These are phyloP conservation scores for Theobroma cacao DNA, from an alignment of 345 rosid species.

Conservation along the genomic window DNA sequence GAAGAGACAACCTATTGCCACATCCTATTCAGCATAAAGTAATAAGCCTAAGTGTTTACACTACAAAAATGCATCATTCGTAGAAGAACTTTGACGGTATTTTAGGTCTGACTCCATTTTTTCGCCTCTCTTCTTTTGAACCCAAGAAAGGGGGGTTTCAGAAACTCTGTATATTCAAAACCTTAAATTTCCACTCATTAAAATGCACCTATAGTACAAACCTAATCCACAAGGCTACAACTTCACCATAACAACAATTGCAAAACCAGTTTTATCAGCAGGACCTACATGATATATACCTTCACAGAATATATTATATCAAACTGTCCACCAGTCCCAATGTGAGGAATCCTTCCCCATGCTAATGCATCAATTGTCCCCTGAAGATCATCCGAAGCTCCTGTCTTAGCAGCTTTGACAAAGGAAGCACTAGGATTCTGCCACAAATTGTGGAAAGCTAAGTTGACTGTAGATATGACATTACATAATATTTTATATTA, in stretches of 20 bases:
- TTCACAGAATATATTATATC: constrained; percentile 59
- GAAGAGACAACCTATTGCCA: neutral
- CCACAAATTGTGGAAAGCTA: constrained; percentile 11
- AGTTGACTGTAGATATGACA: neutral
- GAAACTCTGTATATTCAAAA: neutral
- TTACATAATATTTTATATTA: neutral
- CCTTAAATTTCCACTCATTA: neutral
- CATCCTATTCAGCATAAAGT: neutral
- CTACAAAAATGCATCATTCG: neutral
- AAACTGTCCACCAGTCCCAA: constrained; percentile 78
- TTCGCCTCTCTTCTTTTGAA: neutral
- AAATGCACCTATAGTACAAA: neutral
- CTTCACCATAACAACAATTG: neutral
- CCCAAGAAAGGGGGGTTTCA: neutral
- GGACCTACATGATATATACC: constrained; percentile 38
- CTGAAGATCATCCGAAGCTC: constrained; percentile 56
- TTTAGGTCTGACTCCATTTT: neutral
- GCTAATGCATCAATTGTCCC: constrained; percentile 81
- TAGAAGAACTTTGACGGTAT: neutral
- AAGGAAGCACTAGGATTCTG: constrained; percentile 84
- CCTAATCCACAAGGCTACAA: neutral
- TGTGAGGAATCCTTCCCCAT: constrained; percentile 77
- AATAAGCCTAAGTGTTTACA: neutral
- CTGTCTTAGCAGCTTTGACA: constrained; percentile 84
- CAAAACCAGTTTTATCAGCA: constrained; percentile 11